Base-by-base conservation (phyloP, 768 basidiomycete genomes). In the Xerocomellus amylosporus region DNA sequence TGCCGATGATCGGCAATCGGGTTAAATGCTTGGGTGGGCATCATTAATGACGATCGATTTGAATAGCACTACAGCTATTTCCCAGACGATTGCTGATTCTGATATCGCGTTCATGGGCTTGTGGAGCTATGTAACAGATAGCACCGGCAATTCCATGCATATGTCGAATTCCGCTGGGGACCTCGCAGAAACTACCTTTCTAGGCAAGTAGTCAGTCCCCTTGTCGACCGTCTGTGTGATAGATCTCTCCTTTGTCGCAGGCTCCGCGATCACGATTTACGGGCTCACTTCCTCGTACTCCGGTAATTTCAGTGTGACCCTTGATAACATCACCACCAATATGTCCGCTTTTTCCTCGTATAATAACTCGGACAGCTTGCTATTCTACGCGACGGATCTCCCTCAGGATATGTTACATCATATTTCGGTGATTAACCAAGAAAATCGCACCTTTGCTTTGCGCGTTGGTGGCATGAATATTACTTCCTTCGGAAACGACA, bases 361-460 rank as follows among this genome's bases (percentile, higher is more conserved):
- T 63, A 76, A 71, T 36, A 71, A 79, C 28, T 66, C 76, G 43
- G 65, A 79, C 53, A 74, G 82, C 12, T 72, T 89, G 5, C 74
- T 92, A 12, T 91, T 84, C 65, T 85, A 79, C 60, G 77, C 80
- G 37, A 81, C 82, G 19, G 82, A 81, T 17, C 77, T 92, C 42
- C 75, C 88, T 59, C 74, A 79, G 14, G 71, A 69, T 47, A 31
- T 58, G 8, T 49, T 60, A 14, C 88, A 92, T 64, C 63, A 72
- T 4, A 63, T 92, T 22, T 64, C 75, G 13, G 71, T 92, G 37
- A 70, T 69, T 28, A 91, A 92, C 65, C 73, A 74, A 36, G 80
- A 81, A 55, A 79, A 81, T 38, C 65, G 73, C 2, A 76, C 77
- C 13, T 67, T 90, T 22, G 75, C 78, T 4, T 44, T 86, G 33